Evolutionary conservation across 352 stramenopile genomes (phyloP).

Genomic region (Phytophthora pinifolia): DNA sequence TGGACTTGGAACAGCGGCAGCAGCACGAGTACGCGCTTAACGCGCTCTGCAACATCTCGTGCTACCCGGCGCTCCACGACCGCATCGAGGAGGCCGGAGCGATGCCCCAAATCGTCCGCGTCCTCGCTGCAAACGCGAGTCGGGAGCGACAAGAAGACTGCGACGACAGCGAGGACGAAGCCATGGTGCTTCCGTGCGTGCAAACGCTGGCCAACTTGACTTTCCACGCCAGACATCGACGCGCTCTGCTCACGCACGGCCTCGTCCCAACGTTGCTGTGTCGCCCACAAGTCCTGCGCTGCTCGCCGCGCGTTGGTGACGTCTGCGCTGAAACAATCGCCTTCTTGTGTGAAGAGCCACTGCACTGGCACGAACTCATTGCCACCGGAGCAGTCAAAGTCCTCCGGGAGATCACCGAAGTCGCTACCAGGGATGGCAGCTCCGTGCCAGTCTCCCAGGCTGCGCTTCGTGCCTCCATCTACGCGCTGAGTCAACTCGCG

Average conservation of each 20-base stretch:
- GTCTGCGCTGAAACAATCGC: conserved; percentile 70
- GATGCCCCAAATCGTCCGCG: conserved; percentile 48
- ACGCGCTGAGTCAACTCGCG: conserved; percentile 67
- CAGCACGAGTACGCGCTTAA: conserved; percentile 76
- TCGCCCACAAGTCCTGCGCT: conserved; percentile 37
- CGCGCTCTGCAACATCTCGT: conserved; percentile 79
- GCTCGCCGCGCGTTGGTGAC: conserved; percentile 42
- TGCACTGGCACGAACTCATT: conserved; percentile 53
- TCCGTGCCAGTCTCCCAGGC: conserved; percentile 8
- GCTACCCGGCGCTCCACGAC: conserved; percentile 59
- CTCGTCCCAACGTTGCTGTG: conserved; percentile 50
- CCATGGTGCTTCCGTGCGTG: conserved; percentile 60
- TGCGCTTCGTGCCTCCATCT: conserved; percentile 56
- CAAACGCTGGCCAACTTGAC: conserved; percentile 76
- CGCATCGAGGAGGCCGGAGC: conserved; percentile 63
- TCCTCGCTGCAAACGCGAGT: conserved; percentile 38
- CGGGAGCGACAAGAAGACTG: conserved; percentile 1
- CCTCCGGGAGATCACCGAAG: conserved; percentile 44
- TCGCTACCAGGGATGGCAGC: conserved; percentile 15
- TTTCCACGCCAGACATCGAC: conserved; percentile 58
- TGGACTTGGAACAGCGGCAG: conserved; percentile 54
- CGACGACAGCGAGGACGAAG: conserved; percentile 32
- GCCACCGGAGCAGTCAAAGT: conserved; percentile 54
- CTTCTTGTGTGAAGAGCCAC: conserved; percentile 62
- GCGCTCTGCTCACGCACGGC: conserved; percentile 54